Evolutionary conservation across 176 grass and related monocot species (phyloP).

Genomic region (Paspalum notatum): DNA sequence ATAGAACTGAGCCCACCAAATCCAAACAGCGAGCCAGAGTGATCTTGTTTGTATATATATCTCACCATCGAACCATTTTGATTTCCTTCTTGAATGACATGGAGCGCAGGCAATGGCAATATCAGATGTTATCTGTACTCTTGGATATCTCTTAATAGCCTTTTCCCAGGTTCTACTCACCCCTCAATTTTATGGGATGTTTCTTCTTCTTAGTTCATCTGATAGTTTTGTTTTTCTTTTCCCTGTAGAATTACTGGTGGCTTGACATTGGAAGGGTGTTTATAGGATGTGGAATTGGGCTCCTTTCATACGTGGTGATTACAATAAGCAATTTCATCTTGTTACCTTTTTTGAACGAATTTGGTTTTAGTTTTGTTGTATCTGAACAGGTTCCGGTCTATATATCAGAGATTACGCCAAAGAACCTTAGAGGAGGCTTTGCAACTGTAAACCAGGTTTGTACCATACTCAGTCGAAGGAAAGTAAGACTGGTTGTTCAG

Average conservation of each 20-base stretch:
- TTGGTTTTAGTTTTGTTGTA: constrained; percentile 15
- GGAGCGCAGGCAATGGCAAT: constrained; percentile 65
- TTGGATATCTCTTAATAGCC: constrained; percentile 69
- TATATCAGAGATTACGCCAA: constrained; percentile 90
- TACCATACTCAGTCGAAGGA: neutral
- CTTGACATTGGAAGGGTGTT: constrained; percentile 78
- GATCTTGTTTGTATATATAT: neutral
- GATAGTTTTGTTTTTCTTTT: neutral
- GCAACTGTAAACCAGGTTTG: constrained; percentile 73
- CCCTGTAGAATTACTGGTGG: constrained; percentile 54
- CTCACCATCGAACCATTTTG: neutral
- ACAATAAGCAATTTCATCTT: neutral
- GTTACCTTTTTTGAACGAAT: neutral
- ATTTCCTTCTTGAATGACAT: neutral
- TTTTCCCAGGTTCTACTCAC: constrained; percentile 55
- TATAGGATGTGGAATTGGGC: constrained; percentile 70
- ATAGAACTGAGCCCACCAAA: neutral
- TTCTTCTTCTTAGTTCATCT: neutral
- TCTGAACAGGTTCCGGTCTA: constrained; percentile 74
- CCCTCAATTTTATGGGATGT: neutral
- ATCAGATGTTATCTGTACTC: constrained; percentile 66
- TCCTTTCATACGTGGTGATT: constrained; percentile 83
- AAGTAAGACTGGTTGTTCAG: neutral
- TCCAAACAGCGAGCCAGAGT: neutral
- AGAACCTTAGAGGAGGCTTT: constrained; percentile 82